phyloP scores from a whole-genome alignment of 352 stramenopile species.

The Globisporangium camurandrum region DNA sequence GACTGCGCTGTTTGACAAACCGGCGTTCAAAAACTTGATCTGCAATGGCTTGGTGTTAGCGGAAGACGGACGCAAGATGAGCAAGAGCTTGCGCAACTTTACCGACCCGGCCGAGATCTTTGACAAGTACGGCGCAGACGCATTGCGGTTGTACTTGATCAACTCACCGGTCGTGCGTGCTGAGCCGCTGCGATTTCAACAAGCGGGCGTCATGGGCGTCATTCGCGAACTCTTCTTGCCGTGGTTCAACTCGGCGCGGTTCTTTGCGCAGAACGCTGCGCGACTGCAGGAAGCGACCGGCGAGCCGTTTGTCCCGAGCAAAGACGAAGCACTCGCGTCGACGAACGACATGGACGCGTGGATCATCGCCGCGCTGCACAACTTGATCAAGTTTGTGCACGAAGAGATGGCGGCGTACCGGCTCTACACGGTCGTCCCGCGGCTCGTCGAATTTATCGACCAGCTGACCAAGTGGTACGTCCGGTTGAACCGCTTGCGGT shows the following conservation, averaged over 20 bases:
- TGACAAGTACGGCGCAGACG: conserved; percentile 96
- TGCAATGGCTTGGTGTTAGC: conserved; percentile 99
- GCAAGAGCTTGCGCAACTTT: conserved; percentile 99
- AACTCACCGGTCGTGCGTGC: conserved; percentile 99
- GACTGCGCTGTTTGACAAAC: conserved; percentile 98
- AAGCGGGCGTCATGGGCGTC: conserved; percentile 93
- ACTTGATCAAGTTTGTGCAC: conserved; percentile 97
- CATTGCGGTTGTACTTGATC: conserved; percentile 99
- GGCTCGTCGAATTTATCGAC: conserved; percentile 96
- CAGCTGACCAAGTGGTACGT: conserved; percentile 99
- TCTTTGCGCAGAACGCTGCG: conserved; percentile 97
- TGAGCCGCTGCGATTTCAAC: conserved; percentile 96
- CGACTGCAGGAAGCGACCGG: conserved; percentile 87
- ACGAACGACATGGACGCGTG: conserved; percentile 98
- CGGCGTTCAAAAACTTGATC: conserved; percentile 99
- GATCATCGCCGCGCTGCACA: conserved; percentile 97
- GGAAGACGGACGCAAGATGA: conserved; percentile 99
- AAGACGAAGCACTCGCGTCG: conserved; percentile 80
- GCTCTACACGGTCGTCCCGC: conserved; percentile 98
- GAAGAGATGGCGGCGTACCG: conserved; percentile 98
- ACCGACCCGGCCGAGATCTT: conserved; percentile 93
- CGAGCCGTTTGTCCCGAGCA: conserved; percentile 86
- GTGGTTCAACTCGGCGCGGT: conserved; percentile 99
- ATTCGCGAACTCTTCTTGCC: conserved; percentile 98
- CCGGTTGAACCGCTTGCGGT: conserved; percentile 95